Evolutionary conservation across 2,329 filamentous ascomycete genomes (phyloP).

Genomic region (Pyrenophora graminea): DNA sequence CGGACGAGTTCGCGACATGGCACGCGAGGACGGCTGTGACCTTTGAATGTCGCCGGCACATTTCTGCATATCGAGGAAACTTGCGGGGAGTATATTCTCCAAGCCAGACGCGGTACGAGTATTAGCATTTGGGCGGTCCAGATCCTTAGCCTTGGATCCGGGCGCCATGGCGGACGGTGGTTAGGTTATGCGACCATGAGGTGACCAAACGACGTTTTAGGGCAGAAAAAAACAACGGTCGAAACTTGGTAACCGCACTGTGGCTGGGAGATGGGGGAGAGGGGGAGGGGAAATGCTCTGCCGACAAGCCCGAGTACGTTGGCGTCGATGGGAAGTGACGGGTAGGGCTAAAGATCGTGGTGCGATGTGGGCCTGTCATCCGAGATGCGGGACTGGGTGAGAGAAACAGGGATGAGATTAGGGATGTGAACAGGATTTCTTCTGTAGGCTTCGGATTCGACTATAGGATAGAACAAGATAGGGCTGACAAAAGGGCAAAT

Average conservation of each 20-base stretch:
- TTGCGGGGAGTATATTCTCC: slow-evolving; percentile 37
- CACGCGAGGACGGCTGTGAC: slow-evolving; percentile 20
- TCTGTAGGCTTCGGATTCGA: slow-evolving; percentile 1
- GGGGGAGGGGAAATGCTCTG: slow-evolving; percentile 26
- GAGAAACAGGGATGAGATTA: slow-evolving; percentile 7
- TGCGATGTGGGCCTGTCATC: slow-evolving; percentile 27
- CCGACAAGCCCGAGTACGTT: slow-evolving; percentile 17
- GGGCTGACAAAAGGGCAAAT: background rate
- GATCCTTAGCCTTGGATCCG: slow-evolving; percentile 17
- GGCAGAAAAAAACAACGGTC: slow-evolving; percentile 1
- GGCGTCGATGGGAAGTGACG: slow-evolving; percentile 16
- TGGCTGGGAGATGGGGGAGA: background rate
- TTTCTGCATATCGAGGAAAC: slow-evolving; percentile 20
- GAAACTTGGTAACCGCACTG: slow-evolving; percentile 9
- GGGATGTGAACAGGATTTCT: slow-evolving; percentile 2
- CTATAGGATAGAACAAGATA: background rate
- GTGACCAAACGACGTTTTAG: slow-evolving; percentile 9
- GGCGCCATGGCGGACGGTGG: slow-evolving; percentile 23
- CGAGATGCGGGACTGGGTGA: slow-evolving; percentile 16
- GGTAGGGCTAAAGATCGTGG: slow-evolving; percentile 17
- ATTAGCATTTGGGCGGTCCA: slow-evolving; percentile 21
- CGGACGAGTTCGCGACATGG: slow-evolving; percentile 11
- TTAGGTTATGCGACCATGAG: slow-evolving; percentile 18
- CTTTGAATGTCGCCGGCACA: slow-evolving; percentile 15
- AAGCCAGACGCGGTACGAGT: slow-evolving; percentile 28